Evolutionary conservation across 257 asterid species (phyloP).

Genomic region (Primulina huaijiensis): DNA sequence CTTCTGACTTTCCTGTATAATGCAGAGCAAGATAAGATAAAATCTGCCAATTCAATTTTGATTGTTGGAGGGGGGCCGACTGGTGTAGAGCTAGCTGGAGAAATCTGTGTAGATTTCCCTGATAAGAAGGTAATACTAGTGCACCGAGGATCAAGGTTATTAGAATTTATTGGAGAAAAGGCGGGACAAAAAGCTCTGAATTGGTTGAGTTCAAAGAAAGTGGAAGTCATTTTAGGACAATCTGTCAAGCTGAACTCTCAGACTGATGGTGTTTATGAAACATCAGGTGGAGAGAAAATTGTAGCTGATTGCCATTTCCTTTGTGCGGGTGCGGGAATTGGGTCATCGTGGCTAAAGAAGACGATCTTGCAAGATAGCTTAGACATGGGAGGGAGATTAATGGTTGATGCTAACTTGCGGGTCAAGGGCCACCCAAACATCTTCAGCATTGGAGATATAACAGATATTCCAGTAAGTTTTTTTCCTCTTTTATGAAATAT

Average conservation of each 20-base stretch:
- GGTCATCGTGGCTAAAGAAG: conserved; percentile 69
- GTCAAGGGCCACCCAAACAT: conserved; percentile 60
- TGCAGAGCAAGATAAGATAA: conserved; percentile 69
- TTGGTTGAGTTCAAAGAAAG: conserved; percentile 70
- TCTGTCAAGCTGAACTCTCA: conserved; percentile 49
- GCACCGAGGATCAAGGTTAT: conserved; percentile 69
- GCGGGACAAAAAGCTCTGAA: conserved; percentile 65
- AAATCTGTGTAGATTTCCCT: conserved; percentile 68
- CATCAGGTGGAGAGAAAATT: conserved; percentile 68
- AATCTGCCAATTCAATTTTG: conserved; percentile 54
- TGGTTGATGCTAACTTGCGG: conserved; percentile 62
- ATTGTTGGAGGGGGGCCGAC: conserved; percentile 90
- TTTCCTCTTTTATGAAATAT: too few species aligned
- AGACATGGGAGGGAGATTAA: conserved; percentile 55
- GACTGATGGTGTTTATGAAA: conserved; percentile 47
- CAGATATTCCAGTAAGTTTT: conserved; percentile 53
- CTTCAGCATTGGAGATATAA: conserved; percentile 77
- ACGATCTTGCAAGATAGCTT: conserved; percentile 50
- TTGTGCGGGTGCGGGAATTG: conserved; percentile 59
- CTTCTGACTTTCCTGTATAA: not conserved
- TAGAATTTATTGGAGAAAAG: conserved; percentile 60
- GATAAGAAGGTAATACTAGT: conserved; percentile 71
- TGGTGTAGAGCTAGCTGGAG: conserved; percentile 88
- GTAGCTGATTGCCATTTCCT: conserved; percentile 71
- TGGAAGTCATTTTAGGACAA: conserved; percentile 67